Evolutionary conservation across 2,329 filamentous ascomycete species (phyloP), one percentile per base, ranked within the genome.

Genomic region (Aspergillus unguis): DNA sequence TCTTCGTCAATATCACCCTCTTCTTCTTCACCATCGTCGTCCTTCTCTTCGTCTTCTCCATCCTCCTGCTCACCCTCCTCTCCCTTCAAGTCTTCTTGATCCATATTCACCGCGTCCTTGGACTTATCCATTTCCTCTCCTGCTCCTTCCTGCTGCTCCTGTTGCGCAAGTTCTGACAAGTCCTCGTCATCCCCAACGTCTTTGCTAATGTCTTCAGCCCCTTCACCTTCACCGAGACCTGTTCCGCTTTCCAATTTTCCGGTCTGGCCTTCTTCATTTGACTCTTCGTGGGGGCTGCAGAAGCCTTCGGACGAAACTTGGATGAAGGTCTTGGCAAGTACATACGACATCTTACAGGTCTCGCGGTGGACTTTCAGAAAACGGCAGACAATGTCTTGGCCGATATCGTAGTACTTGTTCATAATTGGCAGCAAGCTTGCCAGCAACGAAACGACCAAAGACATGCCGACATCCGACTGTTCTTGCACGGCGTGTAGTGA

Each of bases 131-230:
- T 74, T 10, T 77, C 72, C 6, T 73, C 71, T 10, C 67, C 66
- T 6, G 70, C 63, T 43, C 87, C 72, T 42, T 80, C 82, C 56
- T 85, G 81, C 55, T 89, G 86, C 38, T 85, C 81, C 64, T 96
- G 88, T 68, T 96, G 90, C 0, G 94, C 92, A 41, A 99, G 78
- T 61, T 99, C 94, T 0, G 88, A 85, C 4, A 99, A 76, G 67
- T 99, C 92, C 69, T 99, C 94, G 55, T 99, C 92, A 11, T 92
- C 87, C 58, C 89, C 85, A 43, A 99, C 87, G 65, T 99, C 94
- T 68, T 99, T 97, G 72, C 92, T 97, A 59, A 99, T 97, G 70
- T 99, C 92, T 67, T 99, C 92, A 4, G 88, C 92, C 17, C 92
- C 95, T 70, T 96, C 89, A 8, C 94, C 95, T 42, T 96, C 94